These are phyloP conservation scores for Cardamine resedifolia DNA, from an alignment of 345 rosid genomes.

Conservation along the genomic window DNA sequence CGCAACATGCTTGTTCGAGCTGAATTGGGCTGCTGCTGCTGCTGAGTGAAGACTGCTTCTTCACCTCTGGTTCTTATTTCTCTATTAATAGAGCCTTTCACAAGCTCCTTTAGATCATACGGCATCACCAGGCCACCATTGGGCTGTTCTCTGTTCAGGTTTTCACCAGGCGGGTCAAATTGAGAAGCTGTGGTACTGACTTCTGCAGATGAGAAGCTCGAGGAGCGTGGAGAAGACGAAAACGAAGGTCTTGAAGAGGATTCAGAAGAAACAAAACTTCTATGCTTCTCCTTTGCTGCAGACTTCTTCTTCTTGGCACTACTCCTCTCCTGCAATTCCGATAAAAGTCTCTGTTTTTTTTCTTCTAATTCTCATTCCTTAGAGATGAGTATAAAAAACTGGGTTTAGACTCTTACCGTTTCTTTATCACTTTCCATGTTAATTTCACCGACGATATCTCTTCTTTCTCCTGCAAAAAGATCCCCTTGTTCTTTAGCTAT, in stretches of 20 bases:
- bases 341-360: not conserved
- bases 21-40: conserved; percentile 37
- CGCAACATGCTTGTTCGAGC: conserved; percentile 40
- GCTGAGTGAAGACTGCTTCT: conserved; percentile 31
- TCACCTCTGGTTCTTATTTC: conserved; percentile 45
- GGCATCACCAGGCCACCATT: conserved; percentile 33
- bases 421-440: conserved; percentile 42
- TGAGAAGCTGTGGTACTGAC: conserved; percentile 50
- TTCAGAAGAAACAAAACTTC: conserved; percentile 64
- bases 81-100: conserved; percentile 67
- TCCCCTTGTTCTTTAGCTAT: conserved; percentile 13
- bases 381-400: not conserved
- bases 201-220: conserved; percentile 66
- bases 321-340: conserved; percentile 54
- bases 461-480: conserved; percentile 49
- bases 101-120: conserved; percentile 53
- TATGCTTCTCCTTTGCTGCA: conserved; percentile 52
- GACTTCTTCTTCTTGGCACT: conserved; percentile 40
- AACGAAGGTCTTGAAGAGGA: conserved; percentile 61
- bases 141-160: conserved; percentile 40
- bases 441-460: conserved; percentile 38
- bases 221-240: conserved; percentile 76
- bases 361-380: not conserved
- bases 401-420: conserved; percentile 42
- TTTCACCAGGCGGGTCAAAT: conserved; percentile 42